Conservation (phyloP, 1,284 basidiomycete genomes). For the Puccinia sorghi region DNA sequence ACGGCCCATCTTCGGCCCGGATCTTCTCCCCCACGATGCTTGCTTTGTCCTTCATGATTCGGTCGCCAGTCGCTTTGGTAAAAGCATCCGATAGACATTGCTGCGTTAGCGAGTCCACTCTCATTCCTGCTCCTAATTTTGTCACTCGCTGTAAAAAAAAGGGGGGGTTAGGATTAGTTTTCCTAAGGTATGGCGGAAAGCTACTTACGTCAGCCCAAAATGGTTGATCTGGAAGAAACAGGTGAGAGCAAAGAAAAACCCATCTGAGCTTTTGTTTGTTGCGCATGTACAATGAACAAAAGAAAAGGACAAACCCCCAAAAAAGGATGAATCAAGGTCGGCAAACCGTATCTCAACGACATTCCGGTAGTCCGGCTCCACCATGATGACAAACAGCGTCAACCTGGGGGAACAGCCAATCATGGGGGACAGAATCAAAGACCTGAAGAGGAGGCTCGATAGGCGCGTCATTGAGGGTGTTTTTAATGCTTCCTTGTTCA, state of each 20-base stretch:
- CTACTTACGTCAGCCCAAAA: constrained; percentile 55
- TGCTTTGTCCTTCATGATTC: constrained; percentile 57
- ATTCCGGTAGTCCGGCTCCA: constrained; percentile 95
- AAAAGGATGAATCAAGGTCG: constrained; percentile 57
- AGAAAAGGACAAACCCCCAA: constrained; percentile 52
- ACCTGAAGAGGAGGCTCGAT: constrained; percentile 50
- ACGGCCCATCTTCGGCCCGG: constrained; percentile 54
- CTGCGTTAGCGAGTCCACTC: constrained; percentile 72
- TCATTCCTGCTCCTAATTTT: constrained; percentile 83
- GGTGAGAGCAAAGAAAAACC: not conserved
- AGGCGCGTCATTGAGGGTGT: constrained; percentile 33
- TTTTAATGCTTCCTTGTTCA: constrained; percentile 50
- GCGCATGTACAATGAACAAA: not conserved
- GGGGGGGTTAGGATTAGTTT: not conserved
- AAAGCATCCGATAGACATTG: constrained; percentile 76
- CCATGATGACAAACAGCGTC: constrained; percentile 60
- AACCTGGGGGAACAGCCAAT: constrained; percentile 57
- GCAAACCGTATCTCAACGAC: constrained; percentile 64
- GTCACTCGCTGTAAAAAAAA: constrained; percentile 52
- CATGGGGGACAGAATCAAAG: constrained; percentile 56
- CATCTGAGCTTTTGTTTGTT: not conserved
- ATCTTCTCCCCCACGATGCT: constrained; percentile 55
- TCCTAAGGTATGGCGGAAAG: not conserved
- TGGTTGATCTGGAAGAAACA: constrained; percentile 52
- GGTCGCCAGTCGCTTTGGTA: constrained; percentile 74